Evolutionary conservation across 768 basidiomycete species (phyloP), one percentile per base, ranked within the genome.

Genomic region (Tricholoma bakamatsutake): DNA sequence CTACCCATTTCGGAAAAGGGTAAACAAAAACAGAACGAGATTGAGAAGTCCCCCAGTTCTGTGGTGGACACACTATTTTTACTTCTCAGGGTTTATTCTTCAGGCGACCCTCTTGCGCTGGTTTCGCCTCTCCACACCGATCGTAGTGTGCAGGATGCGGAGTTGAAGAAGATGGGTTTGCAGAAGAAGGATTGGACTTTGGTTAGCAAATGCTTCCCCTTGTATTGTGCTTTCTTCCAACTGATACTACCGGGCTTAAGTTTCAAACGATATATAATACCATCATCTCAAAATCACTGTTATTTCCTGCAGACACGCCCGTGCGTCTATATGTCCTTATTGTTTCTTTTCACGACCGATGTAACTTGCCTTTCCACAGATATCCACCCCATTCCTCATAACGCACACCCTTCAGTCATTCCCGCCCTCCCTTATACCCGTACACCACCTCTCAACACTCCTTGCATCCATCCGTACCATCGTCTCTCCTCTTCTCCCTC

Each of bases 311-410:
- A 4, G 61, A 57, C 45, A 69, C 72, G 30, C 62, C 59, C 5
- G 78, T 78, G 58, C 51, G 74, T 64, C 4, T 21, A 15, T 40
- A 18, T 27, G 45, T 53, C 34, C 33, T 10, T 45, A 30, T 53
- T 30, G 28, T 1, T 34, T 37, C 8, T 35, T 52, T 17, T 28
- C 13, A 39, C 21, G 12, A 8, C 13, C 18, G 18, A n/a, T 37
- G 13, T 37, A 37, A 37, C 15, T 13, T 4, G 48, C 37, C 30
- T 11, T 8, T 12, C 4, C 45, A 27, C 48, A 84, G 80, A 75
- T 83, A 28, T 82, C 82, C 1, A 79, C 71, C 12, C 72, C 83
- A 2, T 76, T 83, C 45, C 76, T 89, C 13, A 61, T 82, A 27
- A 76, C 80, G 1, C 74, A 73, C 45, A 68, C 76, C 17, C 74